Base-by-base conservation (phyloP, 495 filamentous ascomycete genomes). In the Xylaria palmicola region DNA sequence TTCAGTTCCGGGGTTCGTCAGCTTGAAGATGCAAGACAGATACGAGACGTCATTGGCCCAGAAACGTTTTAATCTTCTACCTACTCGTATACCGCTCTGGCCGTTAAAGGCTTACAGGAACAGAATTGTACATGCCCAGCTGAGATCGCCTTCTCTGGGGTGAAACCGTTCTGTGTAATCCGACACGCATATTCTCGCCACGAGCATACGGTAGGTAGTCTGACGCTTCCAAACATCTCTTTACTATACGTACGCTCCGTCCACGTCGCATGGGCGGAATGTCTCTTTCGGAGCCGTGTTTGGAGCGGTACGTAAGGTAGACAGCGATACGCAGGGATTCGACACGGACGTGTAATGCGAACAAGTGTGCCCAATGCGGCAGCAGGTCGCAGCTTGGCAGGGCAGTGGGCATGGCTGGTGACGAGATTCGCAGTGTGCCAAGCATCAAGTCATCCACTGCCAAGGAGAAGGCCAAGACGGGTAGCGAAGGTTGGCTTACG, bases 391-490 rank as follows among this genome's bases (percentile, higher is more conserved):
- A 27, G 39, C 53, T 56, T 44, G 53, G 26, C 26, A 44, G 27
- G 53, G 39, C 26, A 32, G 19, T 41, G 37, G 20, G 37, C 53
- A 39, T 20, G 53, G 53, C 20, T 44, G 7, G 10, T 36, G 36
- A 17, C 55, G 17, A 58, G 43, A 47, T 34, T n/a, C 17, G 20
- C 41, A 20, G 43, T 15, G 6, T 19, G 55, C 55, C 55, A 58
- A 58, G 55, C 4, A 17, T 48, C 12, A 32, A 36, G 41, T 37
- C 39, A 48, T 47, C 41, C 41, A 37, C 12, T 45, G 54, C 41
- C 36, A 57, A 34, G 39, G 4, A 2, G 4, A n/a, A 24, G 40
- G 55, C 55, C 55, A 58, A 58, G 55, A 43, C 55, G 55, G 55
- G 32, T 39, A 54, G 34, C 34, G 51, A 54, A 8, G 24, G 34